phyloP scores from a whole-genome alignment of 2,329 filamentous ascomycete genomes.

The Calonectria pseudoturangicola region DNA sequence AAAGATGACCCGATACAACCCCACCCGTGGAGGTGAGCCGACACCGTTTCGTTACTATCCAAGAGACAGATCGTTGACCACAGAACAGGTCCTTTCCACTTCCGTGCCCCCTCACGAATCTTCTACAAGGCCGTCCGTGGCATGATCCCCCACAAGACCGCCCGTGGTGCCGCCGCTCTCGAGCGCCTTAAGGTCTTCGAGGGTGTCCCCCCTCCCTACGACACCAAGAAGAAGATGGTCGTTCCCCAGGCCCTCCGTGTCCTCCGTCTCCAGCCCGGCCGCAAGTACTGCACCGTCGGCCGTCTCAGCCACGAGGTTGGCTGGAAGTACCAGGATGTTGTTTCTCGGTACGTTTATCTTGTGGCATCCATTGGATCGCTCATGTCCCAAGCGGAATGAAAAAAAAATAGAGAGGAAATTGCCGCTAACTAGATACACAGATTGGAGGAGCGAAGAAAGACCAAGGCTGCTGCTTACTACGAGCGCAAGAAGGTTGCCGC shows the following conservation, averaged over 20 bases:
- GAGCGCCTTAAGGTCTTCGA: slow-evolving; percentile 99
- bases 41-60: slow-evolving; percentile 37
- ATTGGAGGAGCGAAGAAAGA: slow-evolving; percentile 99
- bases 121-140: slow-evolving; percentile 99
- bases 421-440: slow-evolving; percentile 68
- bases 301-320: slow-evolving; percentile 99
- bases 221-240: slow-evolving; percentile 99
- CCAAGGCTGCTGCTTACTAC: slow-evolving; percentile 99
- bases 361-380: not conserved
- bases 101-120: slow-evolving; percentile 98
- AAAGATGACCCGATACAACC: slow-evolving; percentile 99
- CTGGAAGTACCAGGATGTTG: slow-evolving; percentile 99
- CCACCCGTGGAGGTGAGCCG: slow-evolving; percentile 93
- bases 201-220: slow-evolving; percentile 98
- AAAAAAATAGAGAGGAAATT: not conserved
- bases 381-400: not conserved
- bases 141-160: slow-evolving; percentile 99
- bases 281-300: slow-evolving; percentile 99
- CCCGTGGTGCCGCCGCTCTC: slow-evolving; percentile 95
- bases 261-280: slow-evolving; percentile 96
- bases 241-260: slow-evolving; percentile 98
- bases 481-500: slow-evolving; percentile 99
- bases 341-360: slow-evolving; percentile 86
- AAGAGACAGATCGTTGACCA: slow-evolving; percentile 60
- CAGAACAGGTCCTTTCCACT: slow-evolving; percentile 94